phyloP scores from a whole-genome alignment of 805 yeast genomes.

The Teunomyces gatunensis region DNA sequence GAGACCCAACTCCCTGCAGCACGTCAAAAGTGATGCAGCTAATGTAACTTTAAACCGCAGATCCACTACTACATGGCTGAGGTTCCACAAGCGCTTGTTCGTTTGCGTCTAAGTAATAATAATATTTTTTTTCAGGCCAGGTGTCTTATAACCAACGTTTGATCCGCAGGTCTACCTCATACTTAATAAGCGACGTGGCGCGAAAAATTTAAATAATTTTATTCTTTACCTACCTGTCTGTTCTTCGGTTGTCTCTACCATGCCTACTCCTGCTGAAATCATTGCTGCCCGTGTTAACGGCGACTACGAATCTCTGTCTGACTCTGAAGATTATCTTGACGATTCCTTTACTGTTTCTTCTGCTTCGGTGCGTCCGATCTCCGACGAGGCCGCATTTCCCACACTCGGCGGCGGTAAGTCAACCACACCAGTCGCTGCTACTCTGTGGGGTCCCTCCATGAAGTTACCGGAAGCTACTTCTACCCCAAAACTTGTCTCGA shows the following conservation, averaged over 20 bases:
- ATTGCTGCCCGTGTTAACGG: slow-evolving; percentile 45
- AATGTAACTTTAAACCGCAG: no score
- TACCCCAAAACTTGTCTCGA: slow-evolving; percentile 15
- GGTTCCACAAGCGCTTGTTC: no score
- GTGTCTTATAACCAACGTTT: not conserved
- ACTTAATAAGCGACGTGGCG: not conserved
- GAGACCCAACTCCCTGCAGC: no score
- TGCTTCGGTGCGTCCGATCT: slow-evolving; percentile 30
- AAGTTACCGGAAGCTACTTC: slow-evolving; percentile 19
- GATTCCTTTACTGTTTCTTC: slow-evolving; percentile 8
- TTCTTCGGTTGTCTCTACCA: slow-evolving; percentile 13
- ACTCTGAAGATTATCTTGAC: slow-evolving; percentile 13
- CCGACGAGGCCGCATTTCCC: slow-evolving; percentile 62
- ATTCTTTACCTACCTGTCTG: slow-evolving; percentile 4
- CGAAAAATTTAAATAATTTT: not conserved
- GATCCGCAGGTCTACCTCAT: not conserved
- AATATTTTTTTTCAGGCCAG: not conserved
- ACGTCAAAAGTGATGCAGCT: no score
- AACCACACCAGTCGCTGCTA: slow-evolving; percentile 25
- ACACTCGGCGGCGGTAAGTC: slow-evolving; percentile 54
- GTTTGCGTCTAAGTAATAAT: no score
- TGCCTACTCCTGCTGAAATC: slow-evolving; percentile 49
- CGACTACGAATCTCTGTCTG: slow-evolving; percentile 14
- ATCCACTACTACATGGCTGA: no score
- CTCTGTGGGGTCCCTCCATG: slow-evolving; percentile 42